Base-by-base conservation (phyloP, 2,329 filamentous ascomycete genomes). In the Setomelanomma holmii region DNA sequence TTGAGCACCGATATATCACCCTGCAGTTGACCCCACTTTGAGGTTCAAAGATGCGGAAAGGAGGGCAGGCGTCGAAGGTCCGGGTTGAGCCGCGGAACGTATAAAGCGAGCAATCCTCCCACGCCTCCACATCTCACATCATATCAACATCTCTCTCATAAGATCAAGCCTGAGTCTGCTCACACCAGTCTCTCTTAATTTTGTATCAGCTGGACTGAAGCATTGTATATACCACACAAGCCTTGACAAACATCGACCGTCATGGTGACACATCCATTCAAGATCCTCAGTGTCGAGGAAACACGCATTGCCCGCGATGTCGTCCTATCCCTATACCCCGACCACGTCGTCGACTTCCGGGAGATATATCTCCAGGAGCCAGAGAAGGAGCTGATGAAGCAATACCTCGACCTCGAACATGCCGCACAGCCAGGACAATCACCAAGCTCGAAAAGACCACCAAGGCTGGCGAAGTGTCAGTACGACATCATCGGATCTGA, bases 401-500 rank as follows among this genome's bases (percentile, higher is more conserved):
- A 75, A 11, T 83, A 79, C 53, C 74, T 84, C 4, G 75, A 76
- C 0, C 67, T 79, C 2, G 81, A 83, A 56, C 80, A 82, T 53
- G 55, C 67, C 24, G 69, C 72, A 40, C 63, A 48, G 23, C 69
- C 75, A 5, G 69, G 68, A 36, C 60, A 67, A n/a, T 75, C 68
- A 47, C 75, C 75, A 17, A 58, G 64, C 2, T 78, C 77, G 2
- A 76, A 76, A 12, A 72, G 77, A 2, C 82, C 81, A 12, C 73
- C 78, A 6, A 76, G 83, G 23, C 63, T 82, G 43, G 84, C 82
- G 1, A 76, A 80, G 39, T 80, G 81, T 27, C 78, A 82, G 57
- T 87, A 86, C 72, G 83, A 82, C 69, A 77, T 86, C 42, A 79
- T 85, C 50, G 80, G 81, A 1, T 62, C 68, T 4, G 79, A 83